Evolutionary conservation across 106 monocot species (phyloP).

Genomic region (Amphibolis antarctica): DNA sequence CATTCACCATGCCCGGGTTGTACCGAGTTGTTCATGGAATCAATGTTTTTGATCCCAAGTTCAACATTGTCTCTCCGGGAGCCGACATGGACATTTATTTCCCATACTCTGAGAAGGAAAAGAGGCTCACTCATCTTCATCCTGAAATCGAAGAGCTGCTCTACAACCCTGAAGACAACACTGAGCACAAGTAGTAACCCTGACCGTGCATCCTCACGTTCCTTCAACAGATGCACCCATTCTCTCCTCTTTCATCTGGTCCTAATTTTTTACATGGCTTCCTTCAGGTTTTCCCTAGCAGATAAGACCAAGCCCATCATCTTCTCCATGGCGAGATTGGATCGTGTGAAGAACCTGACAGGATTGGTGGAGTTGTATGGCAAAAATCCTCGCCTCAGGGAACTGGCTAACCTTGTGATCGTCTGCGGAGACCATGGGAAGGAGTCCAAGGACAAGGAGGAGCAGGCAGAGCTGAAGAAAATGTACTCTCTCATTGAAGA

Average conservation of each 20-base stretch:
- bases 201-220: not conserved
- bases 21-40: slow-evolving; percentile 24
- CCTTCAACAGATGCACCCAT: not conserved
- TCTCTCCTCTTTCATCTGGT: too few species aligned
- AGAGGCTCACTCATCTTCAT: slow-evolving; percentile 11
- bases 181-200: slow-evolving; percentile 21
- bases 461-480: slow-evolving; percentile 34
- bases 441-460: slow-evolving; percentile 49
- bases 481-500: slow-evolving; percentile 17
- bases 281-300: slow-evolving; percentile 28
- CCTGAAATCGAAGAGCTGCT: slow-evolving; percentile 22
- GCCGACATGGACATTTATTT: slow-evolving; percentile 25
- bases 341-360: slow-evolving; percentile 51
- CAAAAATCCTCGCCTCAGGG: slow-evolving; percentile 27
- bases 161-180: slow-evolving; percentile 16
- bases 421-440: slow-evolving; percentile 61
- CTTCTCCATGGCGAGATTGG: slow-evolving; percentile 58
- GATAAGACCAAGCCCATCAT: slow-evolving; percentile 57
- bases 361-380: slow-evolving; percentile 53
- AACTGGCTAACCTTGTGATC: slow-evolving; percentile 53
- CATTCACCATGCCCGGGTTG: slow-evolving; percentile 25
- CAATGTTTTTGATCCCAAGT: slow-evolving; percentile 24
- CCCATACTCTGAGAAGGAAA: slow-evolving; percentile 12
- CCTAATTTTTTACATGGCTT: not conserved
- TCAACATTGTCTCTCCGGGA: slow-evolving; percentile 26